Base-by-base conservation (phyloP, 2,329 filamentous ascomycete genomes). In the Aspergillus brunneoviolaceus region DNA sequence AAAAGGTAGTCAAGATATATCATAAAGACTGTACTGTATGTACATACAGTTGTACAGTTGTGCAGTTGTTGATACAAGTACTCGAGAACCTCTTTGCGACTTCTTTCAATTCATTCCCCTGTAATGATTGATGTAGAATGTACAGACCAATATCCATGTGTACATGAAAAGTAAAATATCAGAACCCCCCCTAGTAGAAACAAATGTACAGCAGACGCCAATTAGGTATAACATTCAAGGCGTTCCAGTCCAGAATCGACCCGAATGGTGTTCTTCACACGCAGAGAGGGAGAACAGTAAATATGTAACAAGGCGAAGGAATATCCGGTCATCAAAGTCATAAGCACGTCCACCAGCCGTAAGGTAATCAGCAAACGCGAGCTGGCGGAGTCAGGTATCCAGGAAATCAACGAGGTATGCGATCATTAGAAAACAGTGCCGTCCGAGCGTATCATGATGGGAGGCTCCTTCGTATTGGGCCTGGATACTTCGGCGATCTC, bases 401-500 rank as follows among this genome's bases (percentile, higher is more conserved):
- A 62, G 60, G 55, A 61, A 49, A 58, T 57, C 58, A 58, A 59
- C 35, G 57, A 63, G 51, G 55, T 63, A 66, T 63, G 63, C 35
- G 57, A 59, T 63, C 63, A 70, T 76, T 87, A 96, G 75, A 99
- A 98, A 66, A 99, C 91, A 25, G 95, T 98, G 63, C 95, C 95
- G 75, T 99, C 95, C 65, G 92, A 96, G 67, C 96, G 85, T 69
- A 98, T 97, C 79, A 97, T 88, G 72, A 99, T 98, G 4, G 95
- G 95, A 33, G 94, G 92, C 74, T 96, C 92, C 79, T 95, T 96
- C 55, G 95, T 98, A 71, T 97, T 98, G 23, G 95, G 95, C 67
- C 95, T 85, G 68, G 92, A 94, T 65, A 97, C 92, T 79, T 97
- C 94, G 64, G 95, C 95, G 74, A 98, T 90, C 79, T 98, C 95